phyloP scores from a whole-genome alignment of 495 filamentous ascomycete genomes.

The Neurospora tetraspora region DNA sequence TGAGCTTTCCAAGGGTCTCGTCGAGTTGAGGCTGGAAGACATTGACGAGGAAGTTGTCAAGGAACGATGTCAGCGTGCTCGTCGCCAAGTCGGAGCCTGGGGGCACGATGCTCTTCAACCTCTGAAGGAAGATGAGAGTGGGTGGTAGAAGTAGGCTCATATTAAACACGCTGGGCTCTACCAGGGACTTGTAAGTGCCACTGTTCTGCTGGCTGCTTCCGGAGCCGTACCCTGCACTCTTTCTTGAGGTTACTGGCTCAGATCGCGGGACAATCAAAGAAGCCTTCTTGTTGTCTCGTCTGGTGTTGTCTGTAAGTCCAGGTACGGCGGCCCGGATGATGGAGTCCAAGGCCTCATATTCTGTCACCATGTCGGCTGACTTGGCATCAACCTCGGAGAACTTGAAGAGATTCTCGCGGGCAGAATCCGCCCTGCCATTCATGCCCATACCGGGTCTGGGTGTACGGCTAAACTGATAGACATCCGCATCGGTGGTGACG shows the following conservation, averaged over 20 bases:
- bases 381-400: constrained; percentile 73
- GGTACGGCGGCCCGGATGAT: constrained; percentile 88
- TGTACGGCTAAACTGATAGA: constrained; percentile 44
- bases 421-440: constrained; percentile 46
- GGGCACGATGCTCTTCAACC: constrained; percentile 86
- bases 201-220: constrained; percentile 31
- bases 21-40: constrained; percentile 96
- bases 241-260: constrained; percentile 23
- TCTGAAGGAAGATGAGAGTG: constrained; percentile 85
- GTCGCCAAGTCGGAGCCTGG: constrained; percentile 71
- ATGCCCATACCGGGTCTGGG: constrained; percentile 26
- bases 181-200: constrained; percentile 57
- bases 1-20: constrained; percentile 84
- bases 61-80: constrained; percentile 83
- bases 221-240: constrained; percentile 5
- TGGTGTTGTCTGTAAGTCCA: constrained; percentile 75
- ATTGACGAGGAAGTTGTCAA: constrained; percentile 97
- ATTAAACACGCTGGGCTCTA: constrained; percentile 95
- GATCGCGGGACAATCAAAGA: constrained; percentile 23
- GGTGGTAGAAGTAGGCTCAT: constrained; percentile 89
- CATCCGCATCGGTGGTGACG: constrained; percentile 82
- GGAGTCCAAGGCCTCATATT: constrained; percentile 81
- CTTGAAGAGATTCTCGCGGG: constrained; percentile 82
- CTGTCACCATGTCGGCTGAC: constrained; percentile 60
- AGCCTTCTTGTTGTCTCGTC: constrained; percentile 39